These are phyloP conservation scores for Picea sitchensis DNA, from an alignment of 75 land plant genomes.

Conservation along the genomic window DNA sequence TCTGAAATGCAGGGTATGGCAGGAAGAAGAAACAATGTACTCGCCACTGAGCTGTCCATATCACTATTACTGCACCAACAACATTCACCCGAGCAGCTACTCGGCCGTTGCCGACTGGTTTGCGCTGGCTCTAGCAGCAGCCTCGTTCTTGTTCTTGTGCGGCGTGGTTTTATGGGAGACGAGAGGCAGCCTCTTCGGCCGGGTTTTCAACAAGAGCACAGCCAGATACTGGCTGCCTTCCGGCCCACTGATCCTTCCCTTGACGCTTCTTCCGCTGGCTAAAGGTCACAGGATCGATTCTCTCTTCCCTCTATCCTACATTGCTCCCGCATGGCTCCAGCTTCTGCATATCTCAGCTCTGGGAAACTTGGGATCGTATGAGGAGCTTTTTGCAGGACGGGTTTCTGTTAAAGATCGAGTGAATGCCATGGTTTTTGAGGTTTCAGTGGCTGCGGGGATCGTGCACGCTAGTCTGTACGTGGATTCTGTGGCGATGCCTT, in stretches of 20 bases:
- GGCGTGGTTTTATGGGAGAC: slow-evolving; percentile 12
- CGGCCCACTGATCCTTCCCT: slow-evolving; percentile 38
- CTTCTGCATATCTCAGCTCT: slow-evolving; percentile 41
- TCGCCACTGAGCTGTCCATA: slow-evolving; percentile 32
- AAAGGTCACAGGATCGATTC: slow-evolving; percentile 40
- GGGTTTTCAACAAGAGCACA: not conserved
- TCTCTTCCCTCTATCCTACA: slow-evolving; percentile 22
- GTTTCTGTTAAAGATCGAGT: not conserved
- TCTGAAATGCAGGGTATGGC: slow-evolving; percentile 53
- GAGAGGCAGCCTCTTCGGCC: slow-evolving; percentile 2
- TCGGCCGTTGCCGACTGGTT: slow-evolving; percentile 15
- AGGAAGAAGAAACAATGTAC: slow-evolving; percentile 39
- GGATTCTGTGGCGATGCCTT: slow-evolving; percentile 43
- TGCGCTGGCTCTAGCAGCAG: slow-evolving; percentile 15
- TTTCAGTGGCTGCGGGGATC: slow-evolving; percentile 37
- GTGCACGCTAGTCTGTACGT: slow-evolving; percentile 38
- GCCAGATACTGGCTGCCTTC: slow-evolving; percentile 41
- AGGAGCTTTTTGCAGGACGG: not conserved
- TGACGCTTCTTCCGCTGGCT: slow-evolving; percentile 26
- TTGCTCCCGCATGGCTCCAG: slow-evolving; percentile 41
- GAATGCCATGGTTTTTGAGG: slow-evolving; percentile 28
- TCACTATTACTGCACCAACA: slow-evolving; percentile 48
- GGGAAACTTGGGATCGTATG: not conserved
- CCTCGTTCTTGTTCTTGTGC: slow-evolving; percentile 12
- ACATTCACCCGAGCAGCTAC: slow-evolving; percentile 24